Evolutionary conservation across 176 grass and related monocot genomes (phyloP), one percentile per base, ranked within the genome.

Genomic region (Melocanna baccifera): DNA sequence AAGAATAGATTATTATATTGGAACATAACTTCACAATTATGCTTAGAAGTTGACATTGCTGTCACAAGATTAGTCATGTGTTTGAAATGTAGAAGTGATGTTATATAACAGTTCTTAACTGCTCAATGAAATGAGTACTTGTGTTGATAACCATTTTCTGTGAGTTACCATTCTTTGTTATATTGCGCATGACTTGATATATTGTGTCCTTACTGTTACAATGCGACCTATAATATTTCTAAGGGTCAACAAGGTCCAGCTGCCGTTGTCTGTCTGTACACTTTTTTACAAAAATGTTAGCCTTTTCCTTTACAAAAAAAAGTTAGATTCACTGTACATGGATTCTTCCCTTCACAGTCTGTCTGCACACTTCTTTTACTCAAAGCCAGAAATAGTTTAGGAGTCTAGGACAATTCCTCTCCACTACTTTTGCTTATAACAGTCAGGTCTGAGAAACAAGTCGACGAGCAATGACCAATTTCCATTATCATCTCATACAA

Each of bases 191-290:
- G 79, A 73, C 82, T 93, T 92, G 80, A 93, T 96, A 67, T 85
- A 71, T 89, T 56, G 34, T 85, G 76, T 91, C 75, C 86, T 97
- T 97, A 91, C 61, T 96, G 91, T 97, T 94, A 93, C 94, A 97
- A 91, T 94, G 94, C 94, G 94, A 94, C 91, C 77, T 93, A 97
- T 86, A 88, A 84, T 79, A 72, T 88, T 96, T 77, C 65, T 91
- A 91, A 87, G 91, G 87, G 93, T 94, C 90, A 83, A 94, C 90
- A 92, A 92, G 93, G 90, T 94, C 65, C 90, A 92, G 67, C 87
- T 72, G 87, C 85, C 43, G 84, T 94, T 15, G 47, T 85, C 79
- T 77, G 25, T 34, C 25, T 76, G 16, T n/a, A 30, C 0, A n/a
- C n/a, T n/a, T n/a, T n/a, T n/a, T n/a, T n/a, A n/a, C n/a, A n/a